Evolutionary conservation across 306 rosid genomes (phyloP), one percentile per base, ranked within the genome.

Genomic region (Chamaecrista fasciculata): DNA sequence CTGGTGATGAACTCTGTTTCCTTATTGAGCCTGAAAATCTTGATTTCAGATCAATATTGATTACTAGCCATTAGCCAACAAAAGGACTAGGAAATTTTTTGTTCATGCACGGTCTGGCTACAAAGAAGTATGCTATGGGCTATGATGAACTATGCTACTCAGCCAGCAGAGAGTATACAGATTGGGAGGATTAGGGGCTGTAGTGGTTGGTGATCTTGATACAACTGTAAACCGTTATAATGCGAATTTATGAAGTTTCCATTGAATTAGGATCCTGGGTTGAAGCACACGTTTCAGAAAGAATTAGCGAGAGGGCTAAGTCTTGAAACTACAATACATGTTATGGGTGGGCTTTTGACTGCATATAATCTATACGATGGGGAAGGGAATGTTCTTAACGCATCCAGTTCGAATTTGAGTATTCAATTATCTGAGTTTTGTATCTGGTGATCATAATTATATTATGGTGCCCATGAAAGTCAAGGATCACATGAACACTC

Each of bases 131-230:
- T 72, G 89, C 98, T 10, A 89, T 89, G 96, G 98, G 96, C 71
- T 72, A 50, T 67, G 96, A 89, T 81, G 96, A 92, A 73, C 89
- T 43, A 86, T 87, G 98, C 98, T 96, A 16, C 47, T 92, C 66
- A 84, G 86, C 73, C 84, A 80, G 39, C 72, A 6, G 3, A 96
- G 95, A 68, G 66, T 73, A 49, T 86, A 92, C 48, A 96, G 96
- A 16, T 86, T 92, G 63, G 98, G 95, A 42, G 98, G 96, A 64
- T 82, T 92, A 9, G 96, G 96, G 67, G 95, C 96, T 55, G 89
- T 95, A 3, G 74, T 92, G n/a, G 91, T 92, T 73, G 98, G 89
- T 86, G 96, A 91, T 73, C 98, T 92, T 73, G 98, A 92, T 64
- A 92, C 95, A n/a, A n/a, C n/a, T n/a, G n/a, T n/a, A n/a, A n/a